Percentiles rank a stretch among this genome's conserved stretches.
These are phyloP conservation scores for Ophiocordyceps camponoti-leonardi DNA, from an alignment of 2,329 filamentous ascomycete species.

Conservation along the genomic window DNA sequence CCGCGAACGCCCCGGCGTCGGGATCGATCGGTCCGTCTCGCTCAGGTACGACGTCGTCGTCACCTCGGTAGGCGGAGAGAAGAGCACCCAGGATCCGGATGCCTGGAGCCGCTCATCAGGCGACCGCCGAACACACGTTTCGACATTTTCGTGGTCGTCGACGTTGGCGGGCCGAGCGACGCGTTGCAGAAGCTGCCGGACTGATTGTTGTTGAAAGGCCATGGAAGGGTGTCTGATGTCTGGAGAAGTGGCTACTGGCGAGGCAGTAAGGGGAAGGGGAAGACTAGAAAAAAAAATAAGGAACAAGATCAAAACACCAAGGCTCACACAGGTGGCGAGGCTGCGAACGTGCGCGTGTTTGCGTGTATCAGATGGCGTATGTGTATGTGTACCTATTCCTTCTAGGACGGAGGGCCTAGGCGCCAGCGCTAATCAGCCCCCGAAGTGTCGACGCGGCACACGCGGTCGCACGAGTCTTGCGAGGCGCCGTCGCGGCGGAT, in stretches of 20 bases:
- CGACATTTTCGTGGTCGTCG: conserved; percentile 11
- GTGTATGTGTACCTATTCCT: background rate
- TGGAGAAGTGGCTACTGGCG: background rate
- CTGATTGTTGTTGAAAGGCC: conserved; percentile 41
- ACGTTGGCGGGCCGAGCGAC: conserved; percentile 23
- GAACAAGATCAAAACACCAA: too few relatives aligned
- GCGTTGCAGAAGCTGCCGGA: conserved; percentile 33
- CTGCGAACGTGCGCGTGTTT: too few relatives aligned
- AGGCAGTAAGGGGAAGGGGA: background rate
- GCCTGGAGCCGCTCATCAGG: conserved; percentile 36
- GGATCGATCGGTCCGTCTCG: conserved; percentile 46
- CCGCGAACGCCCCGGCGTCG: conserved; percentile 51
- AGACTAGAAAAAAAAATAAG: background rate
- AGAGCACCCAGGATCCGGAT: conserved; percentile 90
- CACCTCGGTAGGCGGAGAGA: conserved; percentile 54
- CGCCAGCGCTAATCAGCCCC: background rate
- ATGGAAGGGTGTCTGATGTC: conserved; percentile 13
- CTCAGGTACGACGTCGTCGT: conserved; percentile 51
- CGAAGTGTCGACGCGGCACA: background rate
- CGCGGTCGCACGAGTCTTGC: background rate
- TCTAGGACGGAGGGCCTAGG: background rate
- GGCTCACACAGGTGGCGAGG: too few relatives aligned
- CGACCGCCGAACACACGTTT: conserved; percentile 8
- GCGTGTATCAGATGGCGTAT: too few relatives aligned
- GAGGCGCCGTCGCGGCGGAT: background rate